A percentile compares a stretch with the other conserved stretches of the same genome.
Conservation (phyloP, 305 asterid genomes). For the Solanum hybrid region DNA sequence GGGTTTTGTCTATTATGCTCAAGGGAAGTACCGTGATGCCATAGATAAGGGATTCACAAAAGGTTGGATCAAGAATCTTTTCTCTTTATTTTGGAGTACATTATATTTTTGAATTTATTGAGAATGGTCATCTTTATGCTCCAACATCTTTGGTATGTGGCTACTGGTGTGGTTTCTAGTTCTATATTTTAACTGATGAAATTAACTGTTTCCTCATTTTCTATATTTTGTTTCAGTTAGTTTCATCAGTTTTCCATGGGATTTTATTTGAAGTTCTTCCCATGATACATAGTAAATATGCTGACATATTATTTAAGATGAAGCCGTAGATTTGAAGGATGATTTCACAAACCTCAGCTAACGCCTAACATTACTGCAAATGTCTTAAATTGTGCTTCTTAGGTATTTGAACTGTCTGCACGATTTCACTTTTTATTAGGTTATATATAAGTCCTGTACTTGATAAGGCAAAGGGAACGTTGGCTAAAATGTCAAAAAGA, state of each 20-base stretch:
- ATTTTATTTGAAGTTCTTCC: not conserved
- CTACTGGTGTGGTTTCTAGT: not conserved
- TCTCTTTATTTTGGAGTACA: not conserved
- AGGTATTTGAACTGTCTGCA: not conserved
- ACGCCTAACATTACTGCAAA: not conserved
- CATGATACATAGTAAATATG: not conserved
- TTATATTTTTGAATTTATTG: not conserved
- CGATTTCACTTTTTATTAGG: not conserved
- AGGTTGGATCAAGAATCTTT: constrained; percentile 39
- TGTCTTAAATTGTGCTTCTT: not conserved
- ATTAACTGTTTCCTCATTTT: not conserved
- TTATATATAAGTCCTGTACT: not conserved
- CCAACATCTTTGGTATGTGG: not conserved
- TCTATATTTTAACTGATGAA: not conserved
- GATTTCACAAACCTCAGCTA: not conserved
- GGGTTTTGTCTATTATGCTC: constrained; percentile 83
- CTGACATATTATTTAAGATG: not conserved
- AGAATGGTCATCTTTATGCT: not conserved
- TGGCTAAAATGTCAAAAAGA: not conserved
- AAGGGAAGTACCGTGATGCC: constrained; percentile 77
- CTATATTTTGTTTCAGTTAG: not conserved
- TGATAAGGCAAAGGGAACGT: not conserved
- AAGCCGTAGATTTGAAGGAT: not conserved
- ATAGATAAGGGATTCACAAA: constrained; percentile 59
- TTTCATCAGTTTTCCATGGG: not conserved